phyloP scores from a whole-genome alignment of 2,329 filamentous ascomycete species.

The Pseudopyrenochaeta lycopersici region DNA sequence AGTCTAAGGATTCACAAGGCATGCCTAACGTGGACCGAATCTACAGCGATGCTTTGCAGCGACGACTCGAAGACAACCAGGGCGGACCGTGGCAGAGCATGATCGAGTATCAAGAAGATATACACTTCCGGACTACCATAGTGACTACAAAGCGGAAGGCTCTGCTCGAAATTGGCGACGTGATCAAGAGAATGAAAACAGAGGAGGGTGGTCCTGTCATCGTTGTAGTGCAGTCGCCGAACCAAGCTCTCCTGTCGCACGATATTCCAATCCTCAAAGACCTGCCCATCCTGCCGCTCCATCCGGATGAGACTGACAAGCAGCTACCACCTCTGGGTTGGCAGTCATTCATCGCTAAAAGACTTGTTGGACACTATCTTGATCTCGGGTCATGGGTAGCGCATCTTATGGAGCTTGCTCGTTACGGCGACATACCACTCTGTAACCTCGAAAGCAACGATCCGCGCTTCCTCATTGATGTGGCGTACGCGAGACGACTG shows the following conservation, averaged over 20 bases:
- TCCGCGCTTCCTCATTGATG: slow-evolving; percentile 92
- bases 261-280: slow-evolving; percentile 86
- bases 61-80: slow-evolving; percentile 70
- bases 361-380: slow-evolving; percentile 88
- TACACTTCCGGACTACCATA: slow-evolving; percentile 86
- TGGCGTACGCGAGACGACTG: slow-evolving; percentile 89
- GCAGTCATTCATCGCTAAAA: slow-evolving; percentile 87
- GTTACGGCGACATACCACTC: slow-evolving; percentile 92
- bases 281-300: slow-evolving; percentile 82
- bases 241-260: slow-evolving; percentile 80
- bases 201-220: slow-evolving; percentile 83
- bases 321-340: slow-evolving; percentile 91
- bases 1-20: slow-evolving; percentile 80
- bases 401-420: slow-evolving; percentile 84
- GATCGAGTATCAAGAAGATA: slow-evolving; percentile 85
- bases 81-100: slow-evolving; percentile 79
- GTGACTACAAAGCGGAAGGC: slow-evolving; percentile 91
- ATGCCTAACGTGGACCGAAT: slow-evolving; percentile 91
- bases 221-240: slow-evolving; percentile 90
- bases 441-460: slow-evolving; percentile 97
- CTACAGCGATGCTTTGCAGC: slow-evolving; percentile 78
- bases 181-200: slow-evolving; percentile 88
- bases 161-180: slow-evolving; percentile 84
- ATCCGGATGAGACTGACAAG: slow-evolving; percentile 83
- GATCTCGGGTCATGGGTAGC: slow-evolving; percentile 92